These are phyloP conservation scores for Helichrysum umbraculigerum DNA, from an alignment of 129 eudicot species.

Conservation along the genomic window DNA sequence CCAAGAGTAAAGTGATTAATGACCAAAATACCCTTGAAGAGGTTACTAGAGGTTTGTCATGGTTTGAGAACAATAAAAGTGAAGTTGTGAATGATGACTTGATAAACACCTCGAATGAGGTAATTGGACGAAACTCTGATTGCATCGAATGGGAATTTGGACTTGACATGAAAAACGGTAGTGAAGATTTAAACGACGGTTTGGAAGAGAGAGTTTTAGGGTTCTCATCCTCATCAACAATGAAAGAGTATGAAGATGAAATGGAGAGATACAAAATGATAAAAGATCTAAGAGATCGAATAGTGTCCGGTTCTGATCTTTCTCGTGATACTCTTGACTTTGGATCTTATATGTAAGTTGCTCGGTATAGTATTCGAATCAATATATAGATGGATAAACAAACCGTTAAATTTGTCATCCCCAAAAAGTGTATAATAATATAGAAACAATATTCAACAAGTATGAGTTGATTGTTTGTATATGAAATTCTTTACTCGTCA, in stretches of 20 bases:
- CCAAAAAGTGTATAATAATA: not conserved
- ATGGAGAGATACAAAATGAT: conserved; percentile 78
- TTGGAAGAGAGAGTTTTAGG: conserved; percentile 35
- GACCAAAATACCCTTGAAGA: conserved; percentile 38
- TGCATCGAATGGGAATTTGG: conserved; percentile 70
- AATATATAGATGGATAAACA: not conserved
- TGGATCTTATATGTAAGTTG: conserved; percentile 22
- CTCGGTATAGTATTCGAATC: no score
- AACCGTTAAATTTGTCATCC: not conserved
- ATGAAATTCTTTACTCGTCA: not conserved
- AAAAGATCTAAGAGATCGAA: conserved; percentile 76
- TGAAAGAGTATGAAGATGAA: conserved; percentile 57
- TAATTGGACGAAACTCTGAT: conserved; percentile 41
- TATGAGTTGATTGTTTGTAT: not conserved
- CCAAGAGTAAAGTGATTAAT: conserved; percentile 1
- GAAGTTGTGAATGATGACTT: conserved; percentile 31
- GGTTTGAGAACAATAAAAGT: conserved; percentile 31
- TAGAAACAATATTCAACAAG: not conserved
- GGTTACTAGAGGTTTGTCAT: conserved; percentile 21
- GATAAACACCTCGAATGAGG: conserved; percentile 21
- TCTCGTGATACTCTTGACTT: conserved; percentile 28
- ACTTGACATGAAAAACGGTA: conserved; percentile 14
- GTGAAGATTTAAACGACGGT: conserved; percentile 33
- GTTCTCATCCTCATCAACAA: conserved; percentile 27
- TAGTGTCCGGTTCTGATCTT: conserved; percentile 56